Percentiles rank a stretch among this genome's conserved stretches.
phyloP scores from a whole-genome alignment of 176 grass and related monocot genomes.

The Hordeum vulgare region DNA sequence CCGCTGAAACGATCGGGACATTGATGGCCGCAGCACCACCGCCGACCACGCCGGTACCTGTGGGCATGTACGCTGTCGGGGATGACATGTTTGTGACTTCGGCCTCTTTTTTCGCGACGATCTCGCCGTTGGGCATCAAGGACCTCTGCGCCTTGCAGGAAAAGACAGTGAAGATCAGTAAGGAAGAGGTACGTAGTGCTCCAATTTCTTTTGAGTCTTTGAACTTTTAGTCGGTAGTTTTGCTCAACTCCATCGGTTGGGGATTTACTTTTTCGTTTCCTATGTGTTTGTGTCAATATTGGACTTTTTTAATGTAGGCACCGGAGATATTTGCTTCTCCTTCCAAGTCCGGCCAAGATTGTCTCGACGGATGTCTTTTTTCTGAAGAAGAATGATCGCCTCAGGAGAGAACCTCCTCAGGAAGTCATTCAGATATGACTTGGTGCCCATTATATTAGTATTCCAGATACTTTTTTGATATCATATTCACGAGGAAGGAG shows the following conservation, averaged over 20 bases:
- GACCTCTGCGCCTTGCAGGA: constrained; percentile 8
- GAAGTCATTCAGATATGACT: neutral
- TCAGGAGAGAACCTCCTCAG: constrained; percentile 4
- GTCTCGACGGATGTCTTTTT: constrained; percentile 26
- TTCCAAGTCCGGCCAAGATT: constrained; percentile 11
- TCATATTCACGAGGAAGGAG: neutral
- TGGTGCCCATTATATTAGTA: neutral
- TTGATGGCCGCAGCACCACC: neutral
- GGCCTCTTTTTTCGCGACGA: neutral
- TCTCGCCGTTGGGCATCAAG: neutral
- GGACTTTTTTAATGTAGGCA: neutral
- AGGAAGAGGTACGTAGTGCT: constrained; percentile 9
- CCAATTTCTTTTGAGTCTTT: neutral
- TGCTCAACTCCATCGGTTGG: neutral
- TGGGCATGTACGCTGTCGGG: neutral
- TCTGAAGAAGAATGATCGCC: neutral
- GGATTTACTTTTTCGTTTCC: neutral
- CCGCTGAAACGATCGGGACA: neutral
- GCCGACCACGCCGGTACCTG: neutral
- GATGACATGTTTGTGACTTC: constrained; percentile 9
- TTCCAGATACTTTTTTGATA: neutral
- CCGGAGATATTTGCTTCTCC: constrained; percentile 23
- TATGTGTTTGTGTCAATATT: neutral
- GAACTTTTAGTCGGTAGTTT: neutral
- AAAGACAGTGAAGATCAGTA: constrained; percentile 15